A percentile compares a stretch with the other conserved stretches of the same genome.
Conservation (phyloP, 148 eudicot species). For the Camellia sinensis region DNA sequence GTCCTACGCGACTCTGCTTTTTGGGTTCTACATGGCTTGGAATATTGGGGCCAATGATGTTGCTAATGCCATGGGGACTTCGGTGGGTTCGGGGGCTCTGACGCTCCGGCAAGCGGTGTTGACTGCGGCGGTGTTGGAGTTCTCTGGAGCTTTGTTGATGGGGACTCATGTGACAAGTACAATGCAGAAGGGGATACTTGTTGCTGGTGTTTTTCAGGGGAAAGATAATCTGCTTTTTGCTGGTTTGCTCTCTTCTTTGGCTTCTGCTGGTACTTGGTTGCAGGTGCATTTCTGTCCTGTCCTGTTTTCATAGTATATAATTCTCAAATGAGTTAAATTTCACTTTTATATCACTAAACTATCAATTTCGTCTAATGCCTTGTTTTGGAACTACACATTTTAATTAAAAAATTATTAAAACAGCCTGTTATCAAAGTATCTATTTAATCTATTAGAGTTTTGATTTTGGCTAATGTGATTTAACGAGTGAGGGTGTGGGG, state of each 20-base stretch:
- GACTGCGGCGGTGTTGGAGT: constrained; percentile 83
- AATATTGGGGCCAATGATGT: constrained; percentile 96
- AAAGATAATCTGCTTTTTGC: constrained; percentile 62
- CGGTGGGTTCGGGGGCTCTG: constrained; percentile 94
- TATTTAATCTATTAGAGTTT: no score
- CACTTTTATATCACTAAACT: no score
- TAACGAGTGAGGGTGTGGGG: no score
- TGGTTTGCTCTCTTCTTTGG: constrained; percentile 26
- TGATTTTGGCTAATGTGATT: no score
- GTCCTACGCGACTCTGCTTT: constrained; percentile 64
- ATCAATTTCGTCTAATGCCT: no score
- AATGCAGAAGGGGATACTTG: constrained; percentile 98
- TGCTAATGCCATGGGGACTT: constrained; percentile 97
- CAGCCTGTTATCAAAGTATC: no score
- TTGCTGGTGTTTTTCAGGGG: constrained; percentile 84
- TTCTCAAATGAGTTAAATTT: background rate
- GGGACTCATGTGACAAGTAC: constrained; percentile 87
- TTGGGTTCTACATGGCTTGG: constrained; percentile 97
- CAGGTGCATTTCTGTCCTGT: constrained; percentile 48
- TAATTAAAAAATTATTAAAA: no score
- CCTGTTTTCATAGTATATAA: background rate
- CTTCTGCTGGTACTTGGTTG: constrained; percentile 89
- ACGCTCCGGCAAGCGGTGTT: constrained; percentile 76
- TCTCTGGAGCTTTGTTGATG: constrained; percentile 85
- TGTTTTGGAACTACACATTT: no score